Conservation (phyloP, 306 rosid species). For the Glycine soja region DNA sequence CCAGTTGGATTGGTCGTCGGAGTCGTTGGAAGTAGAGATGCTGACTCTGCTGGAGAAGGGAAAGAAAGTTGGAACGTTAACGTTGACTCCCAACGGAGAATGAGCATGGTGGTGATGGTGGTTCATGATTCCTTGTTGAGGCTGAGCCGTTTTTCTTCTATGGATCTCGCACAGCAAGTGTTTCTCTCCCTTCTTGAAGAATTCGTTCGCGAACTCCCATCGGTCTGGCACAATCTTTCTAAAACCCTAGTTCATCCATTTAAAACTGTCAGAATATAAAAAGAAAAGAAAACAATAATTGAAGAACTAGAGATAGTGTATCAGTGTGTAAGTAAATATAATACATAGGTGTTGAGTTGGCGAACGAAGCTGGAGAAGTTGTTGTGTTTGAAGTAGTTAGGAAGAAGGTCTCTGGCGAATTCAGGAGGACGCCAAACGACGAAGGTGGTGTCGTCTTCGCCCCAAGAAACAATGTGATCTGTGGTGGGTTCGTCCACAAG, state of each 20-base stretch:
- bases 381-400: slow-evolving; percentile 98
- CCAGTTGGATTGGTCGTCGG: slow-evolving; percentile 81
- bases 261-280: background rate
- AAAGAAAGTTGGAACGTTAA: slow-evolving; percentile 60
- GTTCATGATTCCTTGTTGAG: slow-evolving; percentile 59
- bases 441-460: slow-evolving; percentile 93
- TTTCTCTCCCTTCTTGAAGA: slow-evolving; percentile 92
- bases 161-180: slow-evolving; percentile 95
- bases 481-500: slow-evolving; percentile 91
- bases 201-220: slow-evolving; percentile 98
- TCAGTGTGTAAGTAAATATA: background rate
- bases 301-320: too few relatives aligned
- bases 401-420: slow-evolving; percentile 96
- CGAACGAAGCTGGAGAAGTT: slow-evolving; percentile 98
- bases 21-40: slow-evolving; percentile 80
- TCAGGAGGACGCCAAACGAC: slow-evolving; percentile 98
- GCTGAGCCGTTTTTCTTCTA: slow-evolving; percentile 88
- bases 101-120: slow-evolving; percentile 52
- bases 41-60: slow-evolving; percentile 66
- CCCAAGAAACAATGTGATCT: slow-evolving; percentile 98
- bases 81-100: slow-evolving; percentile 51
- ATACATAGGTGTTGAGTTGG: slow-evolving; percentile 95
- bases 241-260: slow-evolving; percentile 73
- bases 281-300: too few relatives aligned
- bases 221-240: slow-evolving; percentile 98